phyloP scores from a whole-genome alignment of 2,329 filamentous ascomycete species.

The Stachybotrys elegans region DNA sequence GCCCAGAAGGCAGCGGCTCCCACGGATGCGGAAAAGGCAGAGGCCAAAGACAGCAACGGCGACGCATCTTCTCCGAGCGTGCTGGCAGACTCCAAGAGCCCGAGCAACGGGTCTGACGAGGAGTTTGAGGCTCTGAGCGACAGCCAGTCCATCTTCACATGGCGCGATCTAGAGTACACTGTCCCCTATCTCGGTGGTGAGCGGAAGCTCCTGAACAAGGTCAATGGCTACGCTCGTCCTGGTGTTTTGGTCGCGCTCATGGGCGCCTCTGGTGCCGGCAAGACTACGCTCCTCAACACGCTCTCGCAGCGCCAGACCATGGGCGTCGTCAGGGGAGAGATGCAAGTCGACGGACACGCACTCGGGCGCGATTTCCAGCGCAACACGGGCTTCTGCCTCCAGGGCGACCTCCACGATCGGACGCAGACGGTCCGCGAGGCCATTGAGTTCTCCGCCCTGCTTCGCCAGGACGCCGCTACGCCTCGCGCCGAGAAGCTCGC shows the following conservation, averaged over 20 bases:
- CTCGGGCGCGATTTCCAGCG: slow-evolving; percentile 70
- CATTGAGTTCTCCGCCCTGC: slow-evolving; percentile 58
- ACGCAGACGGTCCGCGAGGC: slow-evolving; percentile 62
- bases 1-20: slow-evolving; percentile 24
- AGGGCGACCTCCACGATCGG: slow-evolving; percentile 60
- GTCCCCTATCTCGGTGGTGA: slow-evolving; percentile 45
- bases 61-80: slow-evolving; percentile 8
- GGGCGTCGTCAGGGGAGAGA: slow-evolving; percentile 69
- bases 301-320: slow-evolving; percentile 66
- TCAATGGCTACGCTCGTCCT: slow-evolving; percentile 75
- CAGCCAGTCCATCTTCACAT: slow-evolving; percentile 63
- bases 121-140: slow-evolving; percentile 42
- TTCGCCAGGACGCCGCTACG: slow-evolving; percentile 53
- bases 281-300: slow-evolving; percentile 77
- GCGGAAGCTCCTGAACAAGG: slow-evolving; percentile 33
- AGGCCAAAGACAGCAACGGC: neutral
- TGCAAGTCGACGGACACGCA: slow-evolving; percentile 67
- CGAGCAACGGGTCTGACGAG: slow-evolving; percentile 19
- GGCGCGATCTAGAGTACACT: slow-evolving; percentile 65
- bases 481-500: slow-evolving; percentile 56
- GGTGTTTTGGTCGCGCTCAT: slow-evolving; percentile 77
- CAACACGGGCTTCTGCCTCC: slow-evolving; percentile 63
- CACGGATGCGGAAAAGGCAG: slow-evolving; percentile 22
- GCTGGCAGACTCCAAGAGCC: slow-evolving; percentile 6
- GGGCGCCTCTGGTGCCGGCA: slow-evolving; percentile 77